Base-by-base conservation (phyloP, 2,329 filamentous ascomycete species). In the Sporothrix brunneoviolacea region DNA sequence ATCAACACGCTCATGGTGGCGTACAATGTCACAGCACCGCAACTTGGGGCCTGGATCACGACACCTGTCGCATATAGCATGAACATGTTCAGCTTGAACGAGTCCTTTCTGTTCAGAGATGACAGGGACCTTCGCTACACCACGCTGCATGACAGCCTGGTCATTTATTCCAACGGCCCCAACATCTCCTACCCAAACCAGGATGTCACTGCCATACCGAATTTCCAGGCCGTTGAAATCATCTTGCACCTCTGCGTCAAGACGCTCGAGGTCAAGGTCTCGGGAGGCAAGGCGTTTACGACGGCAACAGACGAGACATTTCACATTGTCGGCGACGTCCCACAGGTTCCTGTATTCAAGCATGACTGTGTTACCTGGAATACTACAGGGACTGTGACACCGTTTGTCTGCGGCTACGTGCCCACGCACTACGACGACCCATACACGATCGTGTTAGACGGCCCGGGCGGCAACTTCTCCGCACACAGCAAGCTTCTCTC, bases 161-260 rank as follows among this genome's bases (percentile, higher is more conserved):
- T 50, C n/a, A 36, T 43, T 15, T 44, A 38, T 22, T 44, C 32
- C 8, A 43, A 44, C 48, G 48, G 48, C 10, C 48, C 48, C 32
- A 50, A 50, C 24, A 43, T 43, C 9, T 50, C 40, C 8, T 40
- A 50, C 8, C 48, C 48, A 7, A 48, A 48, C 28, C 37, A 40
- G 10, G 37, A 48, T 28, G 28, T 15, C n/a, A 19, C 12, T 4
- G 37, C 13, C 4, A 19, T 48, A 5, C 45, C 45, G 4, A 30
- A 18, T 15, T 50, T 50, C 10, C 27, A 38, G 32, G 48, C 39
- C 12, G 19, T 36, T 18, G 48, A 50, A 16, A 12, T 44, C 4
- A 13, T 44, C 19, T 19, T 50, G 18, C 33, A 50, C 24, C 18
- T 44, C n/a, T 50, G 48, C 8, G 48, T 50, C n/a, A 40, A 50